Percentiles rank a stretch among this genome's conserved stretches.
Evolutionary conservation across 2,329 filamentous ascomycete species (phyloP).

Genomic region (Aspergillus hortae): DNA sequence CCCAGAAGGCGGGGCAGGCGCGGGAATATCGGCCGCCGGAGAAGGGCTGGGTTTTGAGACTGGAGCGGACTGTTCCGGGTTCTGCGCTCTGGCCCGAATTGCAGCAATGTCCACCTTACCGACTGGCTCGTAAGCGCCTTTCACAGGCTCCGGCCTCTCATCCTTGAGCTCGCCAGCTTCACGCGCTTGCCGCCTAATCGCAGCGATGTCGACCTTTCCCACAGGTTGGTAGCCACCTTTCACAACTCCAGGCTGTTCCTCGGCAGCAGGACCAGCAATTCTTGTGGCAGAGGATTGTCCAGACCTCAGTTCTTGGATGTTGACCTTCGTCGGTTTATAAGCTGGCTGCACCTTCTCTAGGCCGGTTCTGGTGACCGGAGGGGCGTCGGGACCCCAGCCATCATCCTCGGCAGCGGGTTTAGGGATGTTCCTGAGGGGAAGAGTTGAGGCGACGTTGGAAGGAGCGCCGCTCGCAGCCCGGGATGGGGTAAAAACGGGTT

Average conservation of each 20-base stretch:
- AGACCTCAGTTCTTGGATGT: slow-evolving; percentile 79
- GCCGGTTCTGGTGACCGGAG: slow-evolving; percentile 79
- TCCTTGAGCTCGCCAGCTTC: slow-evolving; percentile 57
- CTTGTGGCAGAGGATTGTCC: slow-evolving; percentile 60
- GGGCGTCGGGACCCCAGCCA: slow-evolving; percentile 93
- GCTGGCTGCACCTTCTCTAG: slow-evolving; percentile 89
- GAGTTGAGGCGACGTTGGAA: slow-evolving; percentile 62
- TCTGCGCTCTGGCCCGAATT: slow-evolving; percentile 79
- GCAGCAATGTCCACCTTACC: slow-evolving; percentile 97
- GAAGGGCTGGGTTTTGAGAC: slow-evolving; percentile 40
- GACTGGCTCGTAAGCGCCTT: slow-evolving; percentile 89
- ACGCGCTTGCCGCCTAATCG: slow-evolving; percentile 72
- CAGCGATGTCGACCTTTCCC: slow-evolving; percentile 96
- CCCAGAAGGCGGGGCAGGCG: slow-evolving; percentile 37
- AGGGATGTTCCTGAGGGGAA: slow-evolving; percentile 48
- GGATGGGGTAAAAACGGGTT: slow-evolving; percentile 86
- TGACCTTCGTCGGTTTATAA: slow-evolving; percentile 93
- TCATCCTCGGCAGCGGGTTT: slow-evolving; percentile 68
- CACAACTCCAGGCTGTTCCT: slow-evolving; percentile 62
- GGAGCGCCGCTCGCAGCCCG: slow-evolving; percentile 49
- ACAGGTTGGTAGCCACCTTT: slow-evolving; percentile 87
- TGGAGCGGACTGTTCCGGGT: slow-evolving; percentile 41
- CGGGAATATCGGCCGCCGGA: slow-evolving; percentile 43
- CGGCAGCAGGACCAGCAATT: slow-evolving; percentile 44
- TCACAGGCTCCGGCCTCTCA: slow-evolving; percentile 78